Base-by-base conservation (phyloP, 768 basidiomycete species). In the Mycena galericulata region DNA sequence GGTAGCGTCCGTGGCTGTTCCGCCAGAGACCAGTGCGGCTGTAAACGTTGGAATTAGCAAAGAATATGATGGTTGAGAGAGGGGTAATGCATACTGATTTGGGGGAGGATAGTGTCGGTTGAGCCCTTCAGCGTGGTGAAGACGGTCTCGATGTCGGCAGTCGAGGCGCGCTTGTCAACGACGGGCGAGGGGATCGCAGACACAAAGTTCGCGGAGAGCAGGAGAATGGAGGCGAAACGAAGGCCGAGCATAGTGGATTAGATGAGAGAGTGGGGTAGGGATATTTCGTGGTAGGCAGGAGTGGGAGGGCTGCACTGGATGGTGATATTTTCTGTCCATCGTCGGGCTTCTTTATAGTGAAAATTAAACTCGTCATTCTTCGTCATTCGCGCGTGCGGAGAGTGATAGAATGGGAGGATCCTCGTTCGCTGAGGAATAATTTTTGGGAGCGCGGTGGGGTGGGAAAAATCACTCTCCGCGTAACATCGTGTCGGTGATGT, bases 51-150 rank as follows among this genome's bases (percentile, higher is more conserved):
- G 11, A 6, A n/a, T 43, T 29, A 49, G 18, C 18, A 11, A 49
- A 22, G 11, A 41, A 36, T 7, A 36, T 36, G 8, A 7, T 6
- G 8, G 8, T 36, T 36, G n/a, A n/a, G n/a, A n/a, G n/a, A n/a
- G n/a, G n/a, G n/a, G n/a, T 14, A 36, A 36, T 36, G 14, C 74
- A 38, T 30, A 76, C 74, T 49, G 59, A 77, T 76, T 51, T 75
- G 64, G 26, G 70, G 67, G 32, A 76, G 71, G 51, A 73, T 73
- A 7, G 64, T 8, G 60, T 65, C 68, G 27, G 70, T 70, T 50
- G 72, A 41, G 59, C 63, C 53, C 66, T 76, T 68, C 56, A 77
- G 72, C 1, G 55, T 70, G 50, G 40, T 64, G 51, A 78, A 49
- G 36, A 74, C 72, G 45, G 72, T 51, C 29, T 63, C 27, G 53